Conservation (phyloP, 2,329 filamentous ascomycete genomes). For the Alternaria triticimaculans region DNA sequence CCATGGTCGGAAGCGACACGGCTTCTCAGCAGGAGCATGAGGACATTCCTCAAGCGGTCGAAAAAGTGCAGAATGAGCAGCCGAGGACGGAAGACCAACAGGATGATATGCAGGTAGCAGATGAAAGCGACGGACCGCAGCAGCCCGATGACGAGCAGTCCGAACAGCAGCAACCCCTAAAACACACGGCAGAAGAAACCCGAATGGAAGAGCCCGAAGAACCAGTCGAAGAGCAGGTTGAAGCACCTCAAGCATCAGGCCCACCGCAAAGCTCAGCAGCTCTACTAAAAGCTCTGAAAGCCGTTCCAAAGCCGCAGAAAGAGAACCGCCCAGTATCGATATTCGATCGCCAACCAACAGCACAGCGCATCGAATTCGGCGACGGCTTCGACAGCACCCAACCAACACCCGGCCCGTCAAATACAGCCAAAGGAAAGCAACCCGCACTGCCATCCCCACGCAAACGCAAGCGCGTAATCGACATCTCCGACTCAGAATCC, state of each 20-base stretch:
- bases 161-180: background rate
- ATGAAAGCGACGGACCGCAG: background rate
- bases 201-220: conserved; percentile 9
- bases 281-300: conserved; percentile 27
- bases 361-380: conserved; percentile 48
- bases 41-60: background rate
- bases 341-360: conserved; percentile 51
- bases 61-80: background rate
- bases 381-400: conserved; percentile 44
- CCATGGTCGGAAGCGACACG: conserved; percentile 4
- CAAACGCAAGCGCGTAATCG: conserved; percentile 34
- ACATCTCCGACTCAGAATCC: conserved; percentile 41
- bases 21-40: background rate
- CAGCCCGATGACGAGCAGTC: conserved; percentile 9
- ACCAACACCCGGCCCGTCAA: conserved; percentile 30
- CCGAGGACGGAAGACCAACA: background rate
- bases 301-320: conserved; percentile 31
- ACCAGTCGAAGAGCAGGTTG: conserved; percentile 16
- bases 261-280: conserved; percentile 33
- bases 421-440: conserved; percentile 36
- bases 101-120: background rate
- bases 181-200: background rate
- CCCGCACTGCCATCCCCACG: conserved; percentile 31
- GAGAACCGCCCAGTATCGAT: conserved; percentile 46
- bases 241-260: conserved; percentile 12